A percentile compares a stretch with the other conserved stretches of the same genome.
These are phyloP conservation scores for Maudiozyma serrabonitensis DNA, from an alignment of 805 yeast species.

Conservation along the genomic window DNA sequence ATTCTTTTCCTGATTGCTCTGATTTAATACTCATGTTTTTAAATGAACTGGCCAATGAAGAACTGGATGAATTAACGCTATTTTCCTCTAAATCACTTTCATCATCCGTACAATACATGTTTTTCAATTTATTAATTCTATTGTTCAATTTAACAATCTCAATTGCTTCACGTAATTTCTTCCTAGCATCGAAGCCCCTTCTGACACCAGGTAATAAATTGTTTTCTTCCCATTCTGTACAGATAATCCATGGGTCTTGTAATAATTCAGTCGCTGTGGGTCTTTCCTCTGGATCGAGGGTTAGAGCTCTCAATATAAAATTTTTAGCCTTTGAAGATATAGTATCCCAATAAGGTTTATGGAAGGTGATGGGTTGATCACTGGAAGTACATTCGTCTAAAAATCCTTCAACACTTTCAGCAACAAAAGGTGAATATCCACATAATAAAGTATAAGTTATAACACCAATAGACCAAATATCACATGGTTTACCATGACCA, in stretches of 20 bases:
- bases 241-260: constrained; percentile 66
- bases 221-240: constrained; percentile 34
- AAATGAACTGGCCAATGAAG: constrained; percentile 8
- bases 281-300: constrained; percentile 55
- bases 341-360: constrained; percentile 74
- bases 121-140: constrained; percentile 60
- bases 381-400: constrained; percentile 64
- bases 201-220: constrained; percentile 77
- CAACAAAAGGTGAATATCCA: constrained; percentile 86
- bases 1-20: not conserved
- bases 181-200: constrained; percentile 74
- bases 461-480: constrained; percentile 92
- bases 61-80: constrained; percentile 7
- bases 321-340: constrained; percentile 73
- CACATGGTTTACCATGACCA: constrained; percentile 95
- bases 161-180: constrained; percentile 74
- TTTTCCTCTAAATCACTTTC: constrained; percentile 23
- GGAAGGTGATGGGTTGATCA: constrained; percentile 69
- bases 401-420: constrained; percentile 76
- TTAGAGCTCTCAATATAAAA: constrained; percentile 63
- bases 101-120: constrained; percentile 40
- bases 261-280: constrained; percentile 59
- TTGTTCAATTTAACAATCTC: constrained; percentile 76
- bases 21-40: constrained; percentile 5
- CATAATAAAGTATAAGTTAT: constrained; percentile 82